Percentiles rank a stretch among this genome's conserved stretches.
Conservation (phyloP, 768 basidiomycete species). For the Phanerodontia chrysosporium region DNA sequence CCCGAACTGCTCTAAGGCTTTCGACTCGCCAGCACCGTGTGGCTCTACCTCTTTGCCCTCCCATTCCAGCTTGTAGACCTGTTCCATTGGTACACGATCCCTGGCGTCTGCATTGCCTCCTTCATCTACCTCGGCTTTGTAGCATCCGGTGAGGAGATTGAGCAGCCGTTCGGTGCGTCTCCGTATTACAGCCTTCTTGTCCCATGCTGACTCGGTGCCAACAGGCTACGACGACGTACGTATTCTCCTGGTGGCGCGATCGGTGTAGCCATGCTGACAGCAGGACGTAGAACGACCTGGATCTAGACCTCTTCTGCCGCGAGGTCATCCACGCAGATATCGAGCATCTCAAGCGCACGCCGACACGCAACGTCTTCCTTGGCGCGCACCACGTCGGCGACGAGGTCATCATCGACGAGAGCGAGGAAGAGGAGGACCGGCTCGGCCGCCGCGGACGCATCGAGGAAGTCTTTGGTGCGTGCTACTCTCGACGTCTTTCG, state of each 20-base stretch:
- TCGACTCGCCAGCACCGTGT: constrained; percentile 43
- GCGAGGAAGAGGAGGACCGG: not conserved
- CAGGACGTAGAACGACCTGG: constrained; percentile 51
- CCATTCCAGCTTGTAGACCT: constrained; percentile 69
- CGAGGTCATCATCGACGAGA: not conserved
- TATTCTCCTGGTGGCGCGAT: constrained; percentile 16
- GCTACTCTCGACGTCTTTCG: not conserved
- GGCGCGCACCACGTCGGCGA: constrained; percentile 8
- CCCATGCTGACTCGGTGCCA: not conserved
- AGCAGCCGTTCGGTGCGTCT: constrained; percentile 58
- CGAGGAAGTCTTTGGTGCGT: constrained; percentile 19
- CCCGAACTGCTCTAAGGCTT: not conserved
- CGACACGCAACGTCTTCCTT: constrained; percentile 40
- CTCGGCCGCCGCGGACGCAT: constrained; percentile 2
- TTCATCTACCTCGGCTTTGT: constrained; percentile 78
- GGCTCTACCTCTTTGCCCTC: constrained; percentile 72
- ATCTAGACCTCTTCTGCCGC: constrained; percentile 60
- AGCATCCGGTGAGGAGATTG: constrained; percentile 67
- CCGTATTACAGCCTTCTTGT: not conserved
- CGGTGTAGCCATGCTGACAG: not conserved
- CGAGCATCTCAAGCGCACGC: constrained; percentile 46
- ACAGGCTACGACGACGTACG: constrained; percentile 58
- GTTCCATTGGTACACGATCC: constrained; percentile 62
- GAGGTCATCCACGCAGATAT: constrained; percentile 56
- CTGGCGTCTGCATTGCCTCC: constrained; percentile 59